Evolutionary conservation across 2,329 filamentous ascomycete genomes (phyloP).

Genomic region (Cladophialophora exuberans): DNA sequence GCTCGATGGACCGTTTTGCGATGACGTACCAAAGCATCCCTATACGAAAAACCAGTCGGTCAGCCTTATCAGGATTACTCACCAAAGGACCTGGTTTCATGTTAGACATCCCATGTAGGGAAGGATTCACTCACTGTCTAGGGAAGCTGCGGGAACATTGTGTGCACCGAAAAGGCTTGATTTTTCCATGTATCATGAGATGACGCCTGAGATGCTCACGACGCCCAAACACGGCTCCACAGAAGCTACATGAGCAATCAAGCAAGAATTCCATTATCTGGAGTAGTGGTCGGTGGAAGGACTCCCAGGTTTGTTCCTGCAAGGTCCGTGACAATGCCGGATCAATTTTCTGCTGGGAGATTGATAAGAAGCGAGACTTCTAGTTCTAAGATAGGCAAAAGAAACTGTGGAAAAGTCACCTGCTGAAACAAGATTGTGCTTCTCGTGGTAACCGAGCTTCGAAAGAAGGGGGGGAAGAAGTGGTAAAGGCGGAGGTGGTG

Average conservation of each 20-base stretch:
- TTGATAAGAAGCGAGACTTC: neutral
- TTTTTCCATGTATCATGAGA: constrained; percentile 6
- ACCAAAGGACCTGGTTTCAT: neutral
- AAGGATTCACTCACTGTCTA: constrained; percentile 4
- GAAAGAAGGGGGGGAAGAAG: no score
- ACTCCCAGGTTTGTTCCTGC: no score
- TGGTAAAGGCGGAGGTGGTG: no score
- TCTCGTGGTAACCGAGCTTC: no score
- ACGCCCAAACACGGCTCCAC: constrained; percentile 1
- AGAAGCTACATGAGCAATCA: constrained; percentile 7
- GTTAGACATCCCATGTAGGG: neutral
- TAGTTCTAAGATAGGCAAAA: neutral
- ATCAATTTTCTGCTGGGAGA: no score
- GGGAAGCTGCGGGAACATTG: neutral
- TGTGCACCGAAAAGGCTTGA: neutral
- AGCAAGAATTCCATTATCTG: constrained; percentile 5
- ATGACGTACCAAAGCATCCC: constrained; percentile 2
- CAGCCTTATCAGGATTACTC: neutral
- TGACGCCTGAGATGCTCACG: neutral
- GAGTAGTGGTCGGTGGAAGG: neutral
- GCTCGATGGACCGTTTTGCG: constrained; percentile 1
- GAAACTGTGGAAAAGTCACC: no score
- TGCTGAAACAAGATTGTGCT: no score
- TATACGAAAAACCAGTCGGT: neutral
- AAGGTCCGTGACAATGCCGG: no score